These are phyloP conservation scores for Saturnispora saitoi DNA, from an alignment of 805 yeast genomes.

Conservation along the genomic window DNA sequence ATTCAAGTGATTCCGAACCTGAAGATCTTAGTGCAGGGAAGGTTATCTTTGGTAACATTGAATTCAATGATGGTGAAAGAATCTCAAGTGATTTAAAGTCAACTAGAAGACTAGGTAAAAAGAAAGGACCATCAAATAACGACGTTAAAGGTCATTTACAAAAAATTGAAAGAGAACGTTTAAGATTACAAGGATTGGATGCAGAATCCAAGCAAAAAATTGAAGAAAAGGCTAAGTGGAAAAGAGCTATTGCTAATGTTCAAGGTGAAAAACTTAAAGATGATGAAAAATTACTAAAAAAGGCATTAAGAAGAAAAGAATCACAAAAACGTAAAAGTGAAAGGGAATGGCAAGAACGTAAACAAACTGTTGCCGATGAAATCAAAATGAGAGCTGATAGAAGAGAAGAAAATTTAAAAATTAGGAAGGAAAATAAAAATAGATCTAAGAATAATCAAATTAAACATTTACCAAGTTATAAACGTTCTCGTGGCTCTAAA, in stretches of 20 bases:
- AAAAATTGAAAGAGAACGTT: slow-evolving; percentile 65
- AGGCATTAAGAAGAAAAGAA: slow-evolving; percentile 78
- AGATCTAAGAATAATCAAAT: slow-evolving; percentile 66
- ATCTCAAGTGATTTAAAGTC: slow-evolving; percentile 63
- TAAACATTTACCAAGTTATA: slow-evolving; percentile 56
- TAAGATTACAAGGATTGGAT: slow-evolving; percentile 49
- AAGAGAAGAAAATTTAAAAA: slow-evolving; percentile 84
- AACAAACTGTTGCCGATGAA: slow-evolving; percentile 66
- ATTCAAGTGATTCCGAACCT: slow-evolving; percentile 32
- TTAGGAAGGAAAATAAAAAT: slow-evolving; percentile 80
- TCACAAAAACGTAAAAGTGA: slow-evolving; percentile 79
- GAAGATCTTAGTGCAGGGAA: slow-evolving; percentile 22
- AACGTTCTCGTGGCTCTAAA: slow-evolving; percentile 34
- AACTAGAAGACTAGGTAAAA: slow-evolving; percentile 48
- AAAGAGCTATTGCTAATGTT: slow-evolving; percentile 69
- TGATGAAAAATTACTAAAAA: slow-evolving; percentile 79
- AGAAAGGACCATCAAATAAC: slow-evolving; percentile 78
- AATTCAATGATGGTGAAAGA: slow-evolving; percentile 72
- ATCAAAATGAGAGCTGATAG: slow-evolving; percentile 71
- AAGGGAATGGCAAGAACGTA: slow-evolving; percentile 86
- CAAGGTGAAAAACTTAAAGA: slow-evolving; percentile 86
- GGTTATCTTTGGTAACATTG: slow-evolving; percentile 73
- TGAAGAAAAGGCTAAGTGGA: slow-evolving; percentile 78
- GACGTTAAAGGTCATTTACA: slow-evolving; percentile 79
- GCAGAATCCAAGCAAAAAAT: slow-evolving; percentile 50